Evolutionary conservation across 73 alveolate species (phyloP).

Genomic region (Stentor coeruleus): DNA sequence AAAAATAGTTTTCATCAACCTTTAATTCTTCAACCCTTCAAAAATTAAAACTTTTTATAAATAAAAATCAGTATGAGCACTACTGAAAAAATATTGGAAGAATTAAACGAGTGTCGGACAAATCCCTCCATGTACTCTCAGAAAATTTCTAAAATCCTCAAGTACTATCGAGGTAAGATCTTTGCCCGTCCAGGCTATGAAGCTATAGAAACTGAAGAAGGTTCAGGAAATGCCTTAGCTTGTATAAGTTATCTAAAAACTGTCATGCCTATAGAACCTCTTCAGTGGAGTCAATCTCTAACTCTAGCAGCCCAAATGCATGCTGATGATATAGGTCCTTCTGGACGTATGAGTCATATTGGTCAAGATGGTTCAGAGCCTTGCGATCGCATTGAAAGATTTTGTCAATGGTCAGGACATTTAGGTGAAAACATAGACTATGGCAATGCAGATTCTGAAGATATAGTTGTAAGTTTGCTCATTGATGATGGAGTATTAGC

Average conservation of each 20-base stretch:
- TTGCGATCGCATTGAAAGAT: slow-evolving; percentile 50
- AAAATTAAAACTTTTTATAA: no score
- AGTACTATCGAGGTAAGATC: neutral
- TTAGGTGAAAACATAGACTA: slow-evolving; percentile 53
- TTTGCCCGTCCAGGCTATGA: neutral
- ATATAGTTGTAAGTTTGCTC: slow-evolving; percentile 14
- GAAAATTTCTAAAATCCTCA: no score
- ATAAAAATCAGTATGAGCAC: no score
- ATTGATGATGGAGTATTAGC: slow-evolving; percentile 81
- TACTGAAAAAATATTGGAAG: neutral
- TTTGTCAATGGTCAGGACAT: slow-evolving; percentile 40
- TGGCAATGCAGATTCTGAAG: slow-evolving; percentile 51
- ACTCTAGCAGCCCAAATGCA: slow-evolving; percentile 72
- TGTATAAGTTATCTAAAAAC: slow-evolving; percentile 29
- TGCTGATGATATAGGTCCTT: slow-evolving; percentile 75
- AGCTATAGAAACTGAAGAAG: neutral
- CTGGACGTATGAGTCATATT: slow-evolving; percentile 66
- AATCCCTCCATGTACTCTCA: no score
- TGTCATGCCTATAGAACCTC: slow-evolving; percentile 34
- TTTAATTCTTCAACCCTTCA: no score
- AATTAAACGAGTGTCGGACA: no score
- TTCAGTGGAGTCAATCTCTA: slow-evolving; percentile 52
- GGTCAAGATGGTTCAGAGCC: slow-evolving; percentile 55
- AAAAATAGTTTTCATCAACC: no score
- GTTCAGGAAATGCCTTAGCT: neutral